A percentile compares a stretch with the other conserved stretches of the same genome.
These are phyloP conservation scores for Aegilops tauschii DNA, from an alignment of 176 grass and related monocot species.

Conservation along the genomic window DNA sequence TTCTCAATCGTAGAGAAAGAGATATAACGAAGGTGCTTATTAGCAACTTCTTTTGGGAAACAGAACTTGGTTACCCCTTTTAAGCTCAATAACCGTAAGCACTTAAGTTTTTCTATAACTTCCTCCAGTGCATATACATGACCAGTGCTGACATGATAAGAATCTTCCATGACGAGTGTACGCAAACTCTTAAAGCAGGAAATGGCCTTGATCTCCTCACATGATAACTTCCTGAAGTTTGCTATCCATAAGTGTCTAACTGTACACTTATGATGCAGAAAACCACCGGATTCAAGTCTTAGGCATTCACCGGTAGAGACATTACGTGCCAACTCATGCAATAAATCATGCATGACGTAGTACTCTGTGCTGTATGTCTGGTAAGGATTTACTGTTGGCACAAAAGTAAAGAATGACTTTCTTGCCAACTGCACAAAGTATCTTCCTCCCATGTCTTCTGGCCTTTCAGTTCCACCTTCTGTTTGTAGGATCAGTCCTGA, in stretches of 20 bases:
- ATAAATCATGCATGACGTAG: slow-evolving; percentile 39
- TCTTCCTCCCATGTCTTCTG: neutral
- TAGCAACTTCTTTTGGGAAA: slow-evolving; percentile 13
- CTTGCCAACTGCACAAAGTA: neutral
- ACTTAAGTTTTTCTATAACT: neutral
- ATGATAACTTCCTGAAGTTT: neutral
- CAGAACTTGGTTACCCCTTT: neutral
- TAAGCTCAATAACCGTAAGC: slow-evolving; percentile 24
- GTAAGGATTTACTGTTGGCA: neutral
- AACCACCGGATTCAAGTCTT: slow-evolving; percentile 1
- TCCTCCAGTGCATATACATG: neutral
- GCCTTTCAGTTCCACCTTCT: neutral
- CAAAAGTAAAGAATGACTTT: neutral
- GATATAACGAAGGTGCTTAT: slow-evolving; percentile 44
- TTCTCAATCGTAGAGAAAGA: neutral
- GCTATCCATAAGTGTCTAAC: slow-evolving; percentile 34
- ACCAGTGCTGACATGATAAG: neutral
- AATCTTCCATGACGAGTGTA: slow-evolving; percentile 21
- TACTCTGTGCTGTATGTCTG: neutral
- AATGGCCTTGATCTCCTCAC: neutral
- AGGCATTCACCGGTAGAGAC: slow-evolving; percentile 44
- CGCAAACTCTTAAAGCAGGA: slow-evolving; percentile 15
- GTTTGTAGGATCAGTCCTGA: neutral
- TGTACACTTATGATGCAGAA: neutral
- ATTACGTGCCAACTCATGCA: slow-evolving; percentile 33